These are phyloP conservation scores for Macaranga tanarius DNA, from an alignment of 441 rosid genomes.

Conservation along the genomic window DNA sequence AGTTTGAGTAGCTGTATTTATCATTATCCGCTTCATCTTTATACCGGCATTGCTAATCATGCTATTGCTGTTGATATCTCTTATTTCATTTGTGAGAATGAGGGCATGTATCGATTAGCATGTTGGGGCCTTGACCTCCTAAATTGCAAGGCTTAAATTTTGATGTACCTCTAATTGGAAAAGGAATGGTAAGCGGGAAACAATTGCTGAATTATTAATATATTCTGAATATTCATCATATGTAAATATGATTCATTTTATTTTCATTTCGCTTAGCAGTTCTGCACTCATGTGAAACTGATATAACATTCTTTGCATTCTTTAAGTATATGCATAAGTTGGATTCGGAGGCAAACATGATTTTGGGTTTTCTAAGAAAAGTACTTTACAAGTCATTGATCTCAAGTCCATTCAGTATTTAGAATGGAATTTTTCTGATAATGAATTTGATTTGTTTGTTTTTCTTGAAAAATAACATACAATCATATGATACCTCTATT, in stretches of 20 bases:
- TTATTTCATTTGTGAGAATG: slow-evolving; percentile 11
- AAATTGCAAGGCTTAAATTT: slow-evolving; percentile 14
- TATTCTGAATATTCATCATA: neutral
- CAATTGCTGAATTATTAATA: neutral
- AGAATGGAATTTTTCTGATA: neutral
- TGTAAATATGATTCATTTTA: neutral
- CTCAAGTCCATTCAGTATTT: neutral
- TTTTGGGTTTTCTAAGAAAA: neutral
- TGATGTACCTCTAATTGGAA: slow-evolving; percentile 10
- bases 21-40: neutral
- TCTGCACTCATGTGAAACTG: neutral
- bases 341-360: neutral
- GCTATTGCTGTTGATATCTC: neutral
- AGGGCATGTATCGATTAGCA: neutral
- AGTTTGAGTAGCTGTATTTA: slow-evolving; percentile 1
- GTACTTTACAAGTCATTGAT: neutral
- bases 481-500: neutral
- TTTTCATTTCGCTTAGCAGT: neutral
- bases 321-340: neutral
- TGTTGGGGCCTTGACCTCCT: slow-evolving; percentile 16
- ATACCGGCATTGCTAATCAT: neutral
- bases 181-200: slow-evolving; percentile 12
- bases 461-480: no score
- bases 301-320: neutral
- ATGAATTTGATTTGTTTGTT: no score